phyloP scores from a whole-genome alignment of 495 filamentous ascomycete species.

The Patellaria atrata region DNA sequence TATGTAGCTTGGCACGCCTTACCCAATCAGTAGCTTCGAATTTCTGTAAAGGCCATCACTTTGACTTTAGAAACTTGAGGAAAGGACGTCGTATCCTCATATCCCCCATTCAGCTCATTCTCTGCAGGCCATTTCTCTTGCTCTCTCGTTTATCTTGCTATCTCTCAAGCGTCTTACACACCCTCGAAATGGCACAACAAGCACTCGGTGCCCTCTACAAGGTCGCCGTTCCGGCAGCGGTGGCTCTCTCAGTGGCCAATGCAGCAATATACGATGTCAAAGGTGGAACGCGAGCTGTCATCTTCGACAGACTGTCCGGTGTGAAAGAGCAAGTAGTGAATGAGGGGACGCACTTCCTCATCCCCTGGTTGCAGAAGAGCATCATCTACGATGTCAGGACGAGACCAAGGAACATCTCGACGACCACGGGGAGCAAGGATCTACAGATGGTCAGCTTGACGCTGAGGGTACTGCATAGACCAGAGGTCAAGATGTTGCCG shows the following conservation, averaged over 20 bases:
- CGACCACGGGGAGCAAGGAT: constrained; percentile 98
- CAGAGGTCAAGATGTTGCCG: constrained; percentile 80
- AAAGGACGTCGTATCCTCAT: too few relatives aligned
- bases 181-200: constrained; percentile 44
- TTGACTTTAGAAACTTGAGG: too few relatives aligned
- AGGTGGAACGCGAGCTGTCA: constrained; percentile 85
- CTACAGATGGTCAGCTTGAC: constrained; percentile 99
- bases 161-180: too few relatives aligned
- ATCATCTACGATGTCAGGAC: constrained; percentile 98
- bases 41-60: too few relatives aligned
- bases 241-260: constrained; percentile 47
- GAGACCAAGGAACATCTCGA: constrained; percentile 90
- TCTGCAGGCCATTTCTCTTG: too few relatives aligned
- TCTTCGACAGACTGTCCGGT: constrained; percentile 89
- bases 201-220: constrained; percentile 50
- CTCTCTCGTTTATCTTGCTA: too few relatives aligned
- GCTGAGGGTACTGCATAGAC: constrained; percentile 84
- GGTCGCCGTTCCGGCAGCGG: constrained; percentile 53
- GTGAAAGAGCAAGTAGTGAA: constrained; percentile 86
- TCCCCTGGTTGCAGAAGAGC: constrained; percentile 89
- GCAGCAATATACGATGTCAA: constrained; percentile 91
- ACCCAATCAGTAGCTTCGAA: too few relatives aligned
- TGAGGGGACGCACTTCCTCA: constrained; percentile 92
- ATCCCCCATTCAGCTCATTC: too few relatives aligned
- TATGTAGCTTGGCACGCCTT: too few relatives aligned